Evolutionary conservation across 768 basidiomycete genomes (phyloP), one percentile per base, ranked within the genome.

Genomic region (Lentinula lateritia): DNA sequence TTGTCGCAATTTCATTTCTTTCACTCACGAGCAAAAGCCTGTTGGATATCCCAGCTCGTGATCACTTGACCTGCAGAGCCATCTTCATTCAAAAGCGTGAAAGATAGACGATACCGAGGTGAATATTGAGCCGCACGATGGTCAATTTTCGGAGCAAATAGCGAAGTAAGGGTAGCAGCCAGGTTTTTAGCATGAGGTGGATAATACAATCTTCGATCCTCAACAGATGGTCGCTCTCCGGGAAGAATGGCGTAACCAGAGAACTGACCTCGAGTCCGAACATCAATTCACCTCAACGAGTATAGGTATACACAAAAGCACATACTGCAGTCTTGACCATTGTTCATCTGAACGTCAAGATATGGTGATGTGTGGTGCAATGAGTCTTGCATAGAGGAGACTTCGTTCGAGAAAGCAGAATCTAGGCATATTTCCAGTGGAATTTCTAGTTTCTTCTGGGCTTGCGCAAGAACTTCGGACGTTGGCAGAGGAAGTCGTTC

Each of bases 21-120:
- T 8, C 50, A 43, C 89, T 66, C 64, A 94, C 94, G 77, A 34
- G 75, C 65, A 10, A 97, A 75, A 8, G 86, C 86, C 18, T 72
- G 65, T 52, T 84, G 73, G 13, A 96, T 78, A 48, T 95, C 86
- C 96, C 96, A 98, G 6, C 80, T 76, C 35, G 78, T 63, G 16
- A 87, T 79, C 28, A 79, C 76, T 20, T 76, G 78, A 6, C 89
- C 89, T 12, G 81, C 79, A 1, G 89, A 76, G 3, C 90, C 84
- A 70, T 98, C 91, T 74, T 98, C 93, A 69, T 98, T 96, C 56
- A 99, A 75, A 6, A 99, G 77, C 13, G 90, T 92, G 75, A 98
- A 97, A n/a, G 93, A 86, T 13, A 98, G 81, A 46, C 93, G 88
- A 72, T 92, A 92, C 50, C 84, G 85, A 5, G 86, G 82, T 12